Percentiles rank a stretch among this genome's conserved stretches.
These are phyloP conservation scores for Aspergillus sclerotiicarbonarius DNA, from an alignment of 495 filamentous ascomycete species.

Conservation along the genomic window DNA sequence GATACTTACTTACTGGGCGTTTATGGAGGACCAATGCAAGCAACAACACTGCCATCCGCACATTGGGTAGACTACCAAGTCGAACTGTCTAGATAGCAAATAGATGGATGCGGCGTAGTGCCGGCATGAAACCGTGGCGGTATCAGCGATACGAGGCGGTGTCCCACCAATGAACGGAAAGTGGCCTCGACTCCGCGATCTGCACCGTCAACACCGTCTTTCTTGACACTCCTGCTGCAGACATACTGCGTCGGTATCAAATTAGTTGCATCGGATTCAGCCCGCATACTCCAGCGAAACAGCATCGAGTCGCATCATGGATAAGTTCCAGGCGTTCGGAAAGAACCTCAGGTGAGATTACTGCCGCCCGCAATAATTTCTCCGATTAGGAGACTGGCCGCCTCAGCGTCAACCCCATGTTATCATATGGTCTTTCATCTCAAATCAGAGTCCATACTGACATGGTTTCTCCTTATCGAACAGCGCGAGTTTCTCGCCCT, in stretches of 20 bases:
- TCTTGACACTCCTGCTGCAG: conserved; percentile 6
- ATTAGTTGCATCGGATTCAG: not conserved
- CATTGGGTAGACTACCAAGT: too few relatives aligned
- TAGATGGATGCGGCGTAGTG: not conserved
- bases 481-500: conserved; percentile 77
- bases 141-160: conserved; percentile 7
- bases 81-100: too few relatives aligned
- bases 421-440: conserved; percentile 1
- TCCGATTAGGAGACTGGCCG: not conserved
- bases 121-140: conserved; percentile 9
- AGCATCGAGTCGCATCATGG: conserved; percentile 45
- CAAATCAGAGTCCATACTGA: conserved; percentile 20
- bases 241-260: not conserved
- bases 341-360: conserved; percentile 66
- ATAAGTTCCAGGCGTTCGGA: conserved; percentile 69
- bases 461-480: conserved; percentile 22
- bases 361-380: not conserved
- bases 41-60: not conserved
- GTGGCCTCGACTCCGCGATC: conserved; percentile 14
- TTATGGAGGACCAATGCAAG: not conserved
- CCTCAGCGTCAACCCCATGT: not conserved
- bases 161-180: not conserved
- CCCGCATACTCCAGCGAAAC: conserved; percentile 1
- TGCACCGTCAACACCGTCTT: conserved; percentile 4
- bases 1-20: not conserved